These are phyloP conservation scores for Asterella californica DNA, from an alignment of 225 moss, liverwort and hornwort genomes.

Conservation along the genomic window DNA sequence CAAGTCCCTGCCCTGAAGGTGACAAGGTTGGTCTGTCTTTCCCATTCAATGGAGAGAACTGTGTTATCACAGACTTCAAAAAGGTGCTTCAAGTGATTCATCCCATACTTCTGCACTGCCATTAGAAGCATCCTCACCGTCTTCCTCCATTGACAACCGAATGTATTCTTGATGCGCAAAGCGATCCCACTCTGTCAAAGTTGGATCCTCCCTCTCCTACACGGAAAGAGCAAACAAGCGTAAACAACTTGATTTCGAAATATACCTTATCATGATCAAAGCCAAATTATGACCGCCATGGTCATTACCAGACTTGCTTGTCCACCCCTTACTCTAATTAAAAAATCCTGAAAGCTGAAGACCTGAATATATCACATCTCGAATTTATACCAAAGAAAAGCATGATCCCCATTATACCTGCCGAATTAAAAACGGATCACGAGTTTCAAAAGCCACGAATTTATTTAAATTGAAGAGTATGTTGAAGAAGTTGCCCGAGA, in stretches of 20 bases:
- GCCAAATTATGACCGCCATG: too few species aligned
- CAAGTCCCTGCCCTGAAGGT: slow-evolving; percentile 3
- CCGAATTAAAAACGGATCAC: slow-evolving; percentile 90
- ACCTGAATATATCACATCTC: not conserved
- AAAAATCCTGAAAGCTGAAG: not conserved
- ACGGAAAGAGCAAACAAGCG: not conserved
- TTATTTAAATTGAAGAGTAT: slow-evolving; percentile 96
- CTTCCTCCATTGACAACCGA: slow-evolving; percentile 97
- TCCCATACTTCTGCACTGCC: slow-evolving; percentile 96
- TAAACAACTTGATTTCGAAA: not conserved
- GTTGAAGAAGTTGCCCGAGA: slow-evolving; percentile 97
- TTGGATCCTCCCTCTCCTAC: slow-evolving; percentile 92
- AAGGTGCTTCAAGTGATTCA: slow-evolving; percentile 90
- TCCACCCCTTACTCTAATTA: too few species aligned
- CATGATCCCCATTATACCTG: slow-evolving; percentile 46
- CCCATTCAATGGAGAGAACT: slow-evolving; percentile 20
- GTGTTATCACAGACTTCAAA: slow-evolving; percentile 43
- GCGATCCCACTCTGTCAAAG: slow-evolving; percentile 94
- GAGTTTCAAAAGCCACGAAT: slow-evolving; percentile 95
- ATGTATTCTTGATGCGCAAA: slow-evolving; percentile 96
- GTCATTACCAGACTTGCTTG: too few species aligned
- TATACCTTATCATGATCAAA: not conserved
- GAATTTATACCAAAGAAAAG: not conserved
- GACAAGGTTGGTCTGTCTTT: slow-evolving; percentile 20
- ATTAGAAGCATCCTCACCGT: slow-evolving; percentile 92